Evolutionary conservation across 2,329 filamentous ascomycete species (phyloP).

Genomic region (Colletotrichum spaethianum): DNA sequence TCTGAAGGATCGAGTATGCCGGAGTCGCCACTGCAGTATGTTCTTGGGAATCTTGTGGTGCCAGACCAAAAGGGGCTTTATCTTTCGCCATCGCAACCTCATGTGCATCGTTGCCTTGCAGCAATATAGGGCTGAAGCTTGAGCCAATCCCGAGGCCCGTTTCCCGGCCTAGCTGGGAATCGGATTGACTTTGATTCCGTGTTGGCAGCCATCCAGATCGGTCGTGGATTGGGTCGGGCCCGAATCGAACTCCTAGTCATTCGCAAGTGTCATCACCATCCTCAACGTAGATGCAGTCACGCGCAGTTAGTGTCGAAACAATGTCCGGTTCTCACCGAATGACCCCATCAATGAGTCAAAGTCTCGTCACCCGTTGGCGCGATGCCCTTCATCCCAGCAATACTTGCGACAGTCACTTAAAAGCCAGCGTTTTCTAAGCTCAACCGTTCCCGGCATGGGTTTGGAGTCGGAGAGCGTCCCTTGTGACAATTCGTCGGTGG

Average conservation of each 20-base stretch:
- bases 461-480: constrained; percentile 7
- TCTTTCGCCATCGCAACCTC: constrained; percentile 5
- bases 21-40: neutral
- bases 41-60: neutral
- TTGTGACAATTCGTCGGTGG: neutral
- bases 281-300: neutral
- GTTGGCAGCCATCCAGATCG: constrained; percentile 5
- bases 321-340: neutral
- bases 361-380: neutral
- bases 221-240: neutral
- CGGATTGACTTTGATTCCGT: neutral
- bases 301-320: neutral
- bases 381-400: neutral
- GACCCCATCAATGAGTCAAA: neutral
- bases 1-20: constrained; percentile 2
- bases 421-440: too few relatives aligned
- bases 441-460: too few relatives aligned
- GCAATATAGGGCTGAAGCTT: constrained; percentile 33
- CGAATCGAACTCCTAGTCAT: constrained; percentile 7
- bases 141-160: constrained; percentile 10
- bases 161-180: constrained; percentile 2
- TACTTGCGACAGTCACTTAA: neutral
- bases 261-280: neutral
- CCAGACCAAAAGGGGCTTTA: neutral
- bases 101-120: neutral